Conservation (phyloP, 75 land plant genomes). For the Pinus taeda region DNA sequence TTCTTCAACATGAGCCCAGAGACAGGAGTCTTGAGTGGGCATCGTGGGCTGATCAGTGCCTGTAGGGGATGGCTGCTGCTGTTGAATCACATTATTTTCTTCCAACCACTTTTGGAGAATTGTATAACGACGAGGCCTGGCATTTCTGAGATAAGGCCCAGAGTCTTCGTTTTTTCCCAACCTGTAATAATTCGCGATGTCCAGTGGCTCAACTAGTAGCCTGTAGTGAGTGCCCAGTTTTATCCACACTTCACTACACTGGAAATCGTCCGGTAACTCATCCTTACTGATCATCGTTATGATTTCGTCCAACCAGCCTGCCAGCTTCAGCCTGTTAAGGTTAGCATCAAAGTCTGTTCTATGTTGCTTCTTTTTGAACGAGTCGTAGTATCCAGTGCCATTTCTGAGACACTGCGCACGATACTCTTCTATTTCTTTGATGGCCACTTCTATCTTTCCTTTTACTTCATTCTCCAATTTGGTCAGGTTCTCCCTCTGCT, state of each 20-base stretch:
- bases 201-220: slow-evolving; percentile 61
- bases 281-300: slow-evolving; percentile 34
- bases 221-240: slow-evolving; percentile 40
- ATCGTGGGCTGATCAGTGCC: background rate
- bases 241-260: slow-evolving; percentile 30
- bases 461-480: background rate
- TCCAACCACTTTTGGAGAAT: slow-evolving; percentile 5
- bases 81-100: background rate
- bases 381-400: slow-evolving; percentile 46
- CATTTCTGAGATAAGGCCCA: slow-evolving; percentile 33
- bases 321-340: slow-evolving; percentile 39
- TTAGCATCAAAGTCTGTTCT: slow-evolving; percentile 19
- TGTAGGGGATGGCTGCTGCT: background rate
- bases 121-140: slow-evolving; percentile 2
- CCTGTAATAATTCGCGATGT: slow-evolving; percentile 56
- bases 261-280: slow-evolving; percentile 45
- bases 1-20: slow-evolving; percentile 4
- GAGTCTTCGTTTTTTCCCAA: slow-evolving; percentile 13
- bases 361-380: slow-evolving; percentile 20
- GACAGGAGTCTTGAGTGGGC: background rate
- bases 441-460: background rate
- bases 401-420: slow-evolving; percentile 18
- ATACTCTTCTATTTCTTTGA: slow-evolving; percentile 44
- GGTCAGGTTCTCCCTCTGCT: slow-evolving; percentile 27
- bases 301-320: slow-evolving; percentile 34